These are phyloP conservation scores for Venturia nashicola DNA, from an alignment of 2,329 filamentous ascomycete species.

Conservation along the genomic window DNA sequence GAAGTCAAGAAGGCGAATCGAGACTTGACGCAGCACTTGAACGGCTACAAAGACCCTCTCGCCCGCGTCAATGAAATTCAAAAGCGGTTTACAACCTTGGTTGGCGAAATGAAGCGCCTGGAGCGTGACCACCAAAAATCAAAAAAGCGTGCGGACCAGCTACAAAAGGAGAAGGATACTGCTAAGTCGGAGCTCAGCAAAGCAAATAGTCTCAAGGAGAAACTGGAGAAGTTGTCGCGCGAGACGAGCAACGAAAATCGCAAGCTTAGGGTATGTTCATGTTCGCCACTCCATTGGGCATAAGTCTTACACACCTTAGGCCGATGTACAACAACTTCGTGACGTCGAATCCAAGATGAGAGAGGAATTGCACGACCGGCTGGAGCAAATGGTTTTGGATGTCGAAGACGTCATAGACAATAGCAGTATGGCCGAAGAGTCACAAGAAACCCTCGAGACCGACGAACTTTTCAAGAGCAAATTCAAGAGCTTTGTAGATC, in stretches of 20 bases:
- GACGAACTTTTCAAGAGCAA: conserved; percentile 76
- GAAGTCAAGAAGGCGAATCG: conserved; percentile 91
- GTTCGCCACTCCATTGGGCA: too few species aligned
- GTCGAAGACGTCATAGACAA: conserved; percentile 82
- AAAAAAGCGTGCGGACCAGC: conserved; percentile 83
- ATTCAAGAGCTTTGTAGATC: conserved; percentile 90
- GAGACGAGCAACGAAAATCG: conserved; percentile 97
- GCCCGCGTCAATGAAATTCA: conserved; percentile 63
- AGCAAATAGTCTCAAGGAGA: conserved; percentile 83
- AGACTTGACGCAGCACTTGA: conserved; percentile 34
- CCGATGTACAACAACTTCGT: conserved; percentile 76
- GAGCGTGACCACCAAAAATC: conserved; percentile 92
- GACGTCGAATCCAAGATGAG: conserved; percentile 76
- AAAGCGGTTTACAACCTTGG: conserved; percentile 79
- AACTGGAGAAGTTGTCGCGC: conserved; percentile 88
- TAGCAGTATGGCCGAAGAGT: conserved; percentile 67
- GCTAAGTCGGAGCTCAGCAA: conserved; percentile 81
- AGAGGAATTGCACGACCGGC: conserved; percentile 71
- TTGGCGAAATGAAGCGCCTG: conserved; percentile 89
- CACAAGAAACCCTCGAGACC: conserved; percentile 75
- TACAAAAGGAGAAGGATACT: conserved; percentile 95
- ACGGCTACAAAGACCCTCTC: conserved; percentile 7
- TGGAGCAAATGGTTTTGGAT: conserved; percentile 67
- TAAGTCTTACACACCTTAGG: conserved; percentile 32
- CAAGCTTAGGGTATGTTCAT: conserved; percentile 68